phyloP scores from a whole-genome alignment of 192 early-diverging fungal species.

The Rhizophagus clarus region DNA sequence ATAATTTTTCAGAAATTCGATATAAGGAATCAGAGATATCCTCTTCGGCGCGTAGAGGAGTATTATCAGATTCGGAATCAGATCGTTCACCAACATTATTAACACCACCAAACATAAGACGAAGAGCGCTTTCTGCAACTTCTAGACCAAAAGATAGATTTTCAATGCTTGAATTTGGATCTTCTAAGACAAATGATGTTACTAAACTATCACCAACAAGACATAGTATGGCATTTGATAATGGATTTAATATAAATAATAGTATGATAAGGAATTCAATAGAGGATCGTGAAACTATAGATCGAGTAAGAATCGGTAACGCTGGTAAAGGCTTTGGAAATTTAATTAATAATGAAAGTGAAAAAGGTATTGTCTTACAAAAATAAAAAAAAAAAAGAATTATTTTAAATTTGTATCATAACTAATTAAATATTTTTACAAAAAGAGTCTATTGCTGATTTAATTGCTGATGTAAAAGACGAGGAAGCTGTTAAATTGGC shows the following conservation, averaged over 20 bases:
- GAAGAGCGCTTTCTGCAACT: not conserved
- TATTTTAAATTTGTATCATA: not conserved
- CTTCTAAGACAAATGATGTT: not conserved
- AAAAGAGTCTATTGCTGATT: constrained; percentile 4
- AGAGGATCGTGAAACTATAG: constrained; percentile 21
- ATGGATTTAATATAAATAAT: not conserved
- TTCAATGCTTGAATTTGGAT: not conserved
- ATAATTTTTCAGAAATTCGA: not conserved
- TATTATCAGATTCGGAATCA: not conserved
- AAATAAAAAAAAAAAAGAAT: not conserved
- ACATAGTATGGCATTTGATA: not conserved
- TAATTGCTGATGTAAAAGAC: constrained; percentile 26
- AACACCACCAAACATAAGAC: not conserved
- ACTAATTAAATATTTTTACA: not conserved
- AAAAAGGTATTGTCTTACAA: not conserved
- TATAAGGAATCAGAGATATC: not conserved
- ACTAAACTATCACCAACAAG: not conserved
- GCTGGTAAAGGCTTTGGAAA: constrained; percentile 21
- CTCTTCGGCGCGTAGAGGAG: not conserved
- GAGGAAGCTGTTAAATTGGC: constrained; percentile 21
- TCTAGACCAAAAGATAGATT: constrained; percentile 1
- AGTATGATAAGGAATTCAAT: not conserved
- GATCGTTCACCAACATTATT: not conserved
- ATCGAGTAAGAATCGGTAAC: constrained; percentile 25
- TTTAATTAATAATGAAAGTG: constrained; percentile 19